Conservation (phyloP, 2,329 filamentous ascomycete genomes). For the Cylindrodendrum hubeiense region DNA sequence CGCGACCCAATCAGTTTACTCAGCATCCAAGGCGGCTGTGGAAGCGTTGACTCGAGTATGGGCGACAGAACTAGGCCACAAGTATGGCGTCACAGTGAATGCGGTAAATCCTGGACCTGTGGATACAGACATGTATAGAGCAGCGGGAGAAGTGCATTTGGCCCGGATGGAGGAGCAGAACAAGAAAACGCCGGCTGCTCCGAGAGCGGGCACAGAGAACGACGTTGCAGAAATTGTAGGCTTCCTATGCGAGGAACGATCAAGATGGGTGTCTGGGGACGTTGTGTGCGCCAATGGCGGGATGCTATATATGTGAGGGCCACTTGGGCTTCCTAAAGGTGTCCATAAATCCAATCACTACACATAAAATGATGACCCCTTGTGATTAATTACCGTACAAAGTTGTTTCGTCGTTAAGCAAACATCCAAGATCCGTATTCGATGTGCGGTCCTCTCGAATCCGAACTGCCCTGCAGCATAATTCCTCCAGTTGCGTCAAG, state of each 20-base stretch:
- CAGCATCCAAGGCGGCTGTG: constrained; percentile 16
- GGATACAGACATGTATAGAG: constrained; percentile 35
- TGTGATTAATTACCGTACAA: too few relatives aligned
- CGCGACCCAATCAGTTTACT: constrained; percentile 9
- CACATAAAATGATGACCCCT: too few relatives aligned
- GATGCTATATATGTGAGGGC: neutral
- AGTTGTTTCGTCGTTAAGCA: too few relatives aligned
- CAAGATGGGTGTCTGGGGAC: neutral
- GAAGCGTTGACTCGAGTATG: constrained; percentile 19
- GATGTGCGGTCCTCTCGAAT: neutral
- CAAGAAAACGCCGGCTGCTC: constrained; percentile 15
- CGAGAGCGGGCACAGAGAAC: constrained; percentile 13
- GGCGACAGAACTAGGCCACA: constrained; percentile 15
- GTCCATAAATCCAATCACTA: too few relatives aligned
- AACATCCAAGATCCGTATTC: constrained; percentile 17
- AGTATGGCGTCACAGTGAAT: constrained; percentile 43
- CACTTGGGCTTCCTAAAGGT: too few relatives aligned
- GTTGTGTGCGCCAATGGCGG: constrained; percentile 20
- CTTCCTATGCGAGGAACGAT: constrained; percentile 18
- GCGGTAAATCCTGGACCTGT: constrained; percentile 47
- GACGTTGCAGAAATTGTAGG: constrained; percentile 17
- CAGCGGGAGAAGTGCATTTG: constrained; percentile 13
- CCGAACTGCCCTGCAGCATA: constrained; percentile 19
- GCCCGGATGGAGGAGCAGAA: constrained; percentile 13
- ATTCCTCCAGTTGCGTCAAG: constrained; percentile 21